Evolutionary conservation across 805 yeast genomes (phyloP).

Genomic region (Suhomyces pyralidae): DNA sequence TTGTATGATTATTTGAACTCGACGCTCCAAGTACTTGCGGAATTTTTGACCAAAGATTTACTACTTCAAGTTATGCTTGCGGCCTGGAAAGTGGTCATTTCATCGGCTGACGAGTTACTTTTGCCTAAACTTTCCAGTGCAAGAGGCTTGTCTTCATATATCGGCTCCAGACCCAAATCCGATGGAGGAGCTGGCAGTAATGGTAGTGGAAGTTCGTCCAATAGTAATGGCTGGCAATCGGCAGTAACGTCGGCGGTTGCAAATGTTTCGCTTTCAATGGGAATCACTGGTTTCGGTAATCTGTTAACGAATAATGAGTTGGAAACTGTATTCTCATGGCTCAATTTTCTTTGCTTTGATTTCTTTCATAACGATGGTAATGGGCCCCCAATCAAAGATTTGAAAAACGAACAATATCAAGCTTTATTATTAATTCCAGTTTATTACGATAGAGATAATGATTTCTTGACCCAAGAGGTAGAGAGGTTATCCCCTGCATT

Average conservation of each 20-base stretch:
- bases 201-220: neutral
- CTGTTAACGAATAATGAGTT: slow-evolving; percentile 58
- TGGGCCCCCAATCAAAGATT: slow-evolving; percentile 67
- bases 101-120: slow-evolving; percentile 65
- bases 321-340: slow-evolving; percentile 69
- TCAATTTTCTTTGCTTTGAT: slow-evolving; percentile 59
- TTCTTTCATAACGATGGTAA: slow-evolving; percentile 80
- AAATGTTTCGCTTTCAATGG: slow-evolving; percentile 42
- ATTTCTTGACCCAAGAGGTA: slow-evolving; percentile 53
- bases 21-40: slow-evolving; percentile 63
- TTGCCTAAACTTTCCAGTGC: slow-evolving; percentile 66
- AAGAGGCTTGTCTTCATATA: slow-evolving; percentile 22
- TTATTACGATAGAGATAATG: slow-evolving; percentile 53
- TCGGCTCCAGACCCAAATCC: slow-evolving; percentile 16
- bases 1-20: slow-evolving; percentile 70
- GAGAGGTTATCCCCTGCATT: slow-evolving; percentile 57
- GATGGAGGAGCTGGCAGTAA: slow-evolving; percentile 9
- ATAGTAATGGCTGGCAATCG: slow-evolving; percentile 34
- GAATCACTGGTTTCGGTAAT: slow-evolving; percentile 49
- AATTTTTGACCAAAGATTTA: slow-evolving; percentile 52
- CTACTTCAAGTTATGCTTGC: slow-evolving; percentile 66
- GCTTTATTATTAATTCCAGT: slow-evolving; percentile 60
- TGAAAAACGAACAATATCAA: slow-evolving; percentile 64
- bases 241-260: slow-evolving; percentile 50
- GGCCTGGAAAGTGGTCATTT: slow-evolving; percentile 75